Evolutionary conservation across 1,139 yeast species (phyloP), one percentile per base, ranked within the genome.

Genomic region (Pichia sp.): DNA sequence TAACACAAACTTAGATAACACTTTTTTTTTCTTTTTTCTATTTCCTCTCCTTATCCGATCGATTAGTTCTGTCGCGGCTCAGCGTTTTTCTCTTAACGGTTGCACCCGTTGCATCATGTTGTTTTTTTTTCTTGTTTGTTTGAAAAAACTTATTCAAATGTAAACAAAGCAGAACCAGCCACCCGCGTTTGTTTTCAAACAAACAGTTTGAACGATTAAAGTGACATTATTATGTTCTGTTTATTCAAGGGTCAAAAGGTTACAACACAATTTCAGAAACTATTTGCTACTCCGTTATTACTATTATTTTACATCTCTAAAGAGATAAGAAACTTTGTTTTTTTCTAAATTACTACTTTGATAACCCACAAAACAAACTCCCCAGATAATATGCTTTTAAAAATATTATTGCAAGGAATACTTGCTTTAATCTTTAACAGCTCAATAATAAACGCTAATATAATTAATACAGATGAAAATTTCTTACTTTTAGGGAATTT

Each of bases 401-500:
- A 26, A 26, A 14, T 18, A 6, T 10, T 26, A 6, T 6, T 26
- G 15, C 30, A 26, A 11, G 8, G 14, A 26, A 12, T 18, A 14
- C 30, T 26, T 9, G 10, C 30, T 7, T 26, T 14, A 11, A 26
- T 26, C 17, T 14, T 26, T n/a, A 5, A 17, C 7, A 3, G 6
- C 10, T 12, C 30, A 26, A 14, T 18, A 10, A 10, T 22, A 26
- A 6, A 17, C 7, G 21, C 33, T 19, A 15, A 7, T 17, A 12
- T 10, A 30, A 11, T 19, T 5, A 31, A 20, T n/a, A n/a, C 41
- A 12, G 28, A 34, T 37, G 56, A 54, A 40, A 35, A 44, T 12
- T 62, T 85, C 38, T 79, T 82, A 5, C 52, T 84, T 15, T 69
- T 83, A 39, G 96, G 95, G 9, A 63, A 69, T 32, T 82, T 76